Conservation (phyloP, 352 stramenopile genomes). For the Pythium monospermum region DNA sequence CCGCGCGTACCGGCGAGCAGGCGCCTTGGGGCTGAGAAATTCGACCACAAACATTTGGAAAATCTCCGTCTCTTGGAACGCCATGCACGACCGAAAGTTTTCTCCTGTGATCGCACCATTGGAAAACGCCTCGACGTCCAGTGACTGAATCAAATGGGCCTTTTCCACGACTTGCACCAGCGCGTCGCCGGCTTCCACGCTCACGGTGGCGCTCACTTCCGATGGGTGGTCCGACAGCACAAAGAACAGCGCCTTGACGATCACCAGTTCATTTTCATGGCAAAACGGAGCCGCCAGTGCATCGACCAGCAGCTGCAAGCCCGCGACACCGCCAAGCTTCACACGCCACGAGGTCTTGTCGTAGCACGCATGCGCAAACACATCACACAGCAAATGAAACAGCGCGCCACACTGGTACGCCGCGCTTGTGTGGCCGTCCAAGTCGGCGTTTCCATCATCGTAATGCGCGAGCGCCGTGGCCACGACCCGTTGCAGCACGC, state of each 20-base stretch:
- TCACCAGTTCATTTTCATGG: slow-evolving; percentile 83
- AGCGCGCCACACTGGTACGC: slow-evolving; percentile 59
- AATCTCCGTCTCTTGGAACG: slow-evolving; percentile 82
- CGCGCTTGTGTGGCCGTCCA: slow-evolving; percentile 16
- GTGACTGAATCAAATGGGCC: slow-evolving; percentile 38
- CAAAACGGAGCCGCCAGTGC: slow-evolving; percentile 66
- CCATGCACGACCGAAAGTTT: slow-evolving; percentile 62
- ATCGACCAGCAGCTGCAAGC: slow-evolving; percentile 64
- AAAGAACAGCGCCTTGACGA: slow-evolving; percentile 84
- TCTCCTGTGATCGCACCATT: slow-evolving; percentile 39
- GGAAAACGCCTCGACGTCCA: slow-evolving; percentile 32
- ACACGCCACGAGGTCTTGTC: slow-evolving; percentile 82
- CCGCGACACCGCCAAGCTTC: slow-evolving; percentile 76
- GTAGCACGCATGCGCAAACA: slow-evolving; percentile 83
- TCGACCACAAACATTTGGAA: slow-evolving; percentile 88
- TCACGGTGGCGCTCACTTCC: slow-evolving; percentile 80
- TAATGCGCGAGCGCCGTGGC: slow-evolving; percentile 35
- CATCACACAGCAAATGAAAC: slow-evolving; percentile 73
- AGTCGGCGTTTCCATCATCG: slow-evolving; percentile 2
- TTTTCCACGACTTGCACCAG: slow-evolving; percentile 56
- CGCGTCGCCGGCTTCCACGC: slow-evolving; percentile 56
- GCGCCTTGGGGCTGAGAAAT: slow-evolving; percentile 68
- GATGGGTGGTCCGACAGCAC: slow-evolving; percentile 81
- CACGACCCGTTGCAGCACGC: slow-evolving; percentile 45
- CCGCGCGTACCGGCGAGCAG: slow-evolving; percentile 68